These are phyloP conservation scores for Noccaea caerulescens DNA, from an alignment of 345 rosid genomes.

Conservation along the genomic window DNA sequence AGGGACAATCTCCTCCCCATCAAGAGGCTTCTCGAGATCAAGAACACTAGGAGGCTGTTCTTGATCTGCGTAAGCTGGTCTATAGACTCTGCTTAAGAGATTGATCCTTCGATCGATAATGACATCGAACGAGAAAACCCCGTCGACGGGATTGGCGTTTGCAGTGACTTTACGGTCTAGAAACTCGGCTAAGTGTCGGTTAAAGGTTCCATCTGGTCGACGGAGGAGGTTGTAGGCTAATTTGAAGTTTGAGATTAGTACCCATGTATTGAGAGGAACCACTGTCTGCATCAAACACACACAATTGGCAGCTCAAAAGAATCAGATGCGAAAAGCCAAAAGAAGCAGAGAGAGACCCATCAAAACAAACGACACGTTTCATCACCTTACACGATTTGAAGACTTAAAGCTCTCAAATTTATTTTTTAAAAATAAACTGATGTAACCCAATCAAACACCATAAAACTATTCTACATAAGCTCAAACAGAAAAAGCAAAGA, in stretches of 20 bases:
- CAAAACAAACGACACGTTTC: conserved; percentile 40
- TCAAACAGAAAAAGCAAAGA: conserved; percentile 24
- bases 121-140: conserved; percentile 82
- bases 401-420: conserved; percentile 12
- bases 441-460: conserved; percentile 27
- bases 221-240: conserved; percentile 82
- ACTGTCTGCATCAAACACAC: conserved; percentile 55
- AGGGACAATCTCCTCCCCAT: conserved; percentile 66
- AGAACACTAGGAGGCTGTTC: conserved; percentile 45
- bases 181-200: conserved; percentile 91
- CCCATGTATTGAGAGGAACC: conserved; percentile 93
- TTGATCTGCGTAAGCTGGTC: conserved; percentile 57
- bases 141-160: conserved; percentile 72
- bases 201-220: conserved; percentile 88
- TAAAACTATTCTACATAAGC: conserved; percentile 21
- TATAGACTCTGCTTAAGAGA: conserved; percentile 70
- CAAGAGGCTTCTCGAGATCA: conserved; percentile 78
- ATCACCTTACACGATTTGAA: conserved; percentile 23
- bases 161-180: conserved; percentile 83
- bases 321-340: conserved; percentile 3
- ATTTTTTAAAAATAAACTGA: neutral
- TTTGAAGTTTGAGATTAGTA: conserved; percentile 85
- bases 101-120: conserved; percentile 59
- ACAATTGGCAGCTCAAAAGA: conserved; percentile 6
- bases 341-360: conserved; percentile 20